Evolutionary conservation across 2,329 filamentous ascomycete genomes (phyloP).

Genomic region (Bertia moriformis): DNA sequence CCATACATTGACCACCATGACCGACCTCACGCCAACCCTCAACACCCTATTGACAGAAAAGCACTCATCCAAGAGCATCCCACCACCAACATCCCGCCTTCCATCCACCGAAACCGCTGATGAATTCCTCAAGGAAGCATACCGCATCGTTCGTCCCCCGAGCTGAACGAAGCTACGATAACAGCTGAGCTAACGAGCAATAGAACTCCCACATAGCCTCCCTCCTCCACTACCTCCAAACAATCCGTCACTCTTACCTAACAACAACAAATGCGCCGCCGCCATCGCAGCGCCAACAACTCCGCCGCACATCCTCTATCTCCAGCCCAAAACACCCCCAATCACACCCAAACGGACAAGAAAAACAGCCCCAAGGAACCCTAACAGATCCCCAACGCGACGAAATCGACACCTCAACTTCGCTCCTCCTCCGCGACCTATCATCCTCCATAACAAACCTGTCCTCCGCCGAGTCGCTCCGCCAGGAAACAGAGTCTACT

Average conservation of each 20-base stretch:
- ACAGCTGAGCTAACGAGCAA: background rate
- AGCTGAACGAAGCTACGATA: background rate
- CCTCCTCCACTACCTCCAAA: background rate
- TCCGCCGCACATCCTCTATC: background rate
- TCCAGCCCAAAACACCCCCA: background rate
- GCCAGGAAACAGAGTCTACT: background rate
- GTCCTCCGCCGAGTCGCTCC: slow-evolving; percentile 1
- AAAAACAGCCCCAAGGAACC: too few species aligned
- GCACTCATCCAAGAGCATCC: background rate
- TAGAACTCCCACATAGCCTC: slow-evolving; percentile 1
- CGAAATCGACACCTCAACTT: background rate
- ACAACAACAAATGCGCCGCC: background rate
- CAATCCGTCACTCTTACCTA: background rate
- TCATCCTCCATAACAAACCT: background rate
- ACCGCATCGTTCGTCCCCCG: background rate
- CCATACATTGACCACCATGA: background rate
- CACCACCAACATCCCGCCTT: background rate
- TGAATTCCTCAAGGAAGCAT: slow-evolving; percentile 1
- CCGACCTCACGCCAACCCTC: background rate
- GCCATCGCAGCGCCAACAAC: too few species aligned
- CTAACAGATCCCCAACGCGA: background rate
- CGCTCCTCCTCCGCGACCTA: background rate
- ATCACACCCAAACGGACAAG: background rate
- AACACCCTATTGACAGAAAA: background rate
- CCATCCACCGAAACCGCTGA: background rate